Evolutionary conservation across 2,329 filamentous ascomycete genomes (phyloP), one percentile per base, ranked within the genome.

Genomic region (Exophiala phaeomuriformis): DNA sequence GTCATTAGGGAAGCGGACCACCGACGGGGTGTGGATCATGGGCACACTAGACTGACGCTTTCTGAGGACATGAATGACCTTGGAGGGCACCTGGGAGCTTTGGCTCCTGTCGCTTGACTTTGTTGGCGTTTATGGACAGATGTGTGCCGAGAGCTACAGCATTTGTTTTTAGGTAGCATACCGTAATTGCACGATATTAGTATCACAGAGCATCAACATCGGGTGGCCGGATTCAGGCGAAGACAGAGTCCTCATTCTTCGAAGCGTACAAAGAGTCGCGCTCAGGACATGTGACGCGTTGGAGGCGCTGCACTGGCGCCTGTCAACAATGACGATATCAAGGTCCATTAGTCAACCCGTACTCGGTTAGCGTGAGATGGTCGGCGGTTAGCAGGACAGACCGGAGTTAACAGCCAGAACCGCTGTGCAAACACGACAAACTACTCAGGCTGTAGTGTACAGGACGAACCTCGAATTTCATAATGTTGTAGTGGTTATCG

Each of bases 51-150:
- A 59, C 52, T 43, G 59, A 59, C 59, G 59, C 61, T 62, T 59
- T 56, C 58, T 61, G 86, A 59, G 90, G 90, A n/a, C 71, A 67
- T 0, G 91, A 91, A 36, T 96, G 48, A 50, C 57, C 57, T 57
- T 59, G 57, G 57, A 52, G 44, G 50, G 42, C 19, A 19, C 19
- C 19, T 19, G 19, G 19, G 19, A 19, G 19, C 19, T 19, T 19
- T 19, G 19, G 19, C 19, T 19, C 19, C 19, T 51, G 41, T 36
- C 41, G 19, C 49, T 33, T 50, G 30, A 12, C 8, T 45, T 44
- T 40, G 40, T 35, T 28, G 49, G 50, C 45, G 45, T 44, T 53
- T 5, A 39, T 39, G 6, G 36, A 39, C 28, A 7, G 28, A 6
- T 4, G 39, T 3, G 28, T 28, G 12, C 3, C 4, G 28, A 6